phyloP scores from a whole-genome alignment of 2,329 filamentous ascomycete species.

The Cytospora paraplurivora region DNA sequence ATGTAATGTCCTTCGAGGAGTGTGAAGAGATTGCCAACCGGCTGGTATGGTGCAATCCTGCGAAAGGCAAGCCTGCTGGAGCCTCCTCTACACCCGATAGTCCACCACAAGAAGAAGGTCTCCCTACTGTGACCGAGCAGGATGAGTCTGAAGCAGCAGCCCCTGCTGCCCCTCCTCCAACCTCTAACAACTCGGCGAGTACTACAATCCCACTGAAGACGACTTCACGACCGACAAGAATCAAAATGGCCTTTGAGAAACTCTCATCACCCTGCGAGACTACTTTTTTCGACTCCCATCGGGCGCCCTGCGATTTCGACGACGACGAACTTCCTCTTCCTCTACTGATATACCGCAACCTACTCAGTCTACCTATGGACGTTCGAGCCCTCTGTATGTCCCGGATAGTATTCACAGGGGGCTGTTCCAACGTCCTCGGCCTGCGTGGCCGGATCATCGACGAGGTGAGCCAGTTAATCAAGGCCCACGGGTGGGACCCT shows the following conservation, averaged over 20 bases:
- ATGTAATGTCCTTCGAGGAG: constrained; percentile 68
- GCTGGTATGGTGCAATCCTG: constrained; percentile 73
- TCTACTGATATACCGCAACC: constrained; percentile 71
- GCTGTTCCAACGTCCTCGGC: constrained; percentile 76
- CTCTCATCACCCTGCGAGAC: constrained; percentile 76
- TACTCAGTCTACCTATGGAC: constrained; percentile 78
- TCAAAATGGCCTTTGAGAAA: constrained; percentile 68
- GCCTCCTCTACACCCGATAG: neutral
- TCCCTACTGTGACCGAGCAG: constrained; percentile 59
- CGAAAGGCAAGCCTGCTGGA: constrained; percentile 2
- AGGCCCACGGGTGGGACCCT: constrained; percentile 73
- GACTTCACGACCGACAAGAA: constrained; percentile 51
- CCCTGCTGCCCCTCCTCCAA: constrained; percentile 30
- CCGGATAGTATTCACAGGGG: constrained; percentile 83
- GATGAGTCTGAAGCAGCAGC: constrained; percentile 48
- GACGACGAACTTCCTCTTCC: constrained; percentile 84
- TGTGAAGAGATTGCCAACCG: constrained; percentile 78
- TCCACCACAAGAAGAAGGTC: constrained; percentile 37
- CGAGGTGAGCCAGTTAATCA: constrained; percentile 70
- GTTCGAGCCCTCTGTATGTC: constrained; percentile 84
- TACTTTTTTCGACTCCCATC: constrained; percentile 66
- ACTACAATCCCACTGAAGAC: constrained; percentile 51
- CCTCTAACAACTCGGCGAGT: constrained; percentile 34
- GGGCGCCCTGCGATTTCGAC: constrained; percentile 64
- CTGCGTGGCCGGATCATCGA: constrained; percentile 75